Evolutionary conservation across 345 rosid species (phyloP), one percentile per base, ranked within the genome.

Genomic region (Sonneratia alba): DNA sequence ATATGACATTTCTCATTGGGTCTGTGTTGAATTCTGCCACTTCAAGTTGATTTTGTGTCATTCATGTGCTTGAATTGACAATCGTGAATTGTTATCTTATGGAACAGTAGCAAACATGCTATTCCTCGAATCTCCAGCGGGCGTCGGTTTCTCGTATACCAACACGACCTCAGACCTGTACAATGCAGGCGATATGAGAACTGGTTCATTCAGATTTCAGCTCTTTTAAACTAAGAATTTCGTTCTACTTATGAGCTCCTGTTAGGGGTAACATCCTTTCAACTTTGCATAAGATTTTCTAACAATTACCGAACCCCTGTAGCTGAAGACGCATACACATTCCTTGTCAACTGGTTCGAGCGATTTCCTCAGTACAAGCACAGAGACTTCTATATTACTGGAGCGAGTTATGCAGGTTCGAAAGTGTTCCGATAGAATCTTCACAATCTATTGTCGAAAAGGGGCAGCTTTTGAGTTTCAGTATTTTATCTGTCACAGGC

Each of bases 81-180:
- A 27, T 15, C 18, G 2, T 59, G 24, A 37, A 19, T 47, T 61
- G 51, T 18, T 72, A 9, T n/a, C 24, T 48, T 63, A 57, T 70
- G 69, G 70, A 27, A 71, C 77, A 94, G 97, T 94, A 89, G 98
- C 97, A 56, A 94, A 91, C 79, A 49, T 91, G 81, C 81, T 91
- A 27, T 94, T 94, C 76, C 93, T 94, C 59, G 98, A 94, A 72
- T 94, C 98, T 71, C 97, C 97, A 0, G 97, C 97, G 61, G 98
- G 98, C 77, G 97, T 94, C 74, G 98, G 98, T 11, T 94, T 91
- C 81, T 94, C 98, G 1, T 94, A 90, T 81, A 71, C 96, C 0
- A 94, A 94, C 68, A 95, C 92, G 0, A 82, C 90, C 13, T 85
- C 96, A 9, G 99, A 95, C 73, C 77, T 92, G 85, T 92, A 88